These are phyloP conservation scores for Cadophora sp. DNA, from an alignment of 2,329 filamentous ascomycete species.

Conservation along the genomic window DNA sequence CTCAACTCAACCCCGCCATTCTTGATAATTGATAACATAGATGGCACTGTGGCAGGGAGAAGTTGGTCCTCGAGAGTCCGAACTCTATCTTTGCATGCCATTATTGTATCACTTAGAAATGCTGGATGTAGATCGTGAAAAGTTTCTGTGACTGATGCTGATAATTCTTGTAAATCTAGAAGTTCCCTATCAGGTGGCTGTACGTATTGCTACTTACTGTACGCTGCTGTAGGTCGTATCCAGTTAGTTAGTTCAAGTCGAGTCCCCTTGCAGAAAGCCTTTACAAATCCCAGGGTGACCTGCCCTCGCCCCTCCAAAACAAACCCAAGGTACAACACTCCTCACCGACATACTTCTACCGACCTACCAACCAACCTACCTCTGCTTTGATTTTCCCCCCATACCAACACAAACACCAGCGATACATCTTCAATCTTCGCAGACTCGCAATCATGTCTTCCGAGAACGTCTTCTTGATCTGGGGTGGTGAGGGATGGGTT, in stretches of 20 bases:
- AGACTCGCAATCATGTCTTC: constrained; percentile 34
- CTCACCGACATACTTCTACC: constrained; percentile 22
- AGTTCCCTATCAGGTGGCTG: constrained; percentile 5
- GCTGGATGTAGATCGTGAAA: not conserved
- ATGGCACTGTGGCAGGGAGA: no score
- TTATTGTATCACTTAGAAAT: not conserved
- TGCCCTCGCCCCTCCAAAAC: constrained; percentile 12
- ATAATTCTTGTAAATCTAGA: not conserved
- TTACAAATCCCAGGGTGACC: constrained; percentile 23
- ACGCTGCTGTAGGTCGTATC: not conserved
- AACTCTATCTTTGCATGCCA: not conserved
- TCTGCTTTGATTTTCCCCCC: constrained; percentile 4
- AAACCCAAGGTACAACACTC: constrained; percentile 7
- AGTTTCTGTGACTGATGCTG: constrained; percentile 5
- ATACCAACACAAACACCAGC: constrained; percentile 21
- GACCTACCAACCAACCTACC: not conserved
- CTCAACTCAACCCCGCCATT: constrained; percentile 5
- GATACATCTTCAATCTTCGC: constrained; percentile 9
- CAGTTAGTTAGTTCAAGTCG: constrained; percentile 2
- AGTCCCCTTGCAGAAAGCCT: constrained; percentile 22
- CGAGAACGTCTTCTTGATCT: constrained; percentile 62
- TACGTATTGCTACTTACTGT: not conserved
- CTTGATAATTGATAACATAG: not conserved
- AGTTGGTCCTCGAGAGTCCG: not conserved
- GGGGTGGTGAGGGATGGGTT: constrained; percentile 69